Percentiles rank a stretch among this genome's conserved stretches.
These are phyloP conservation scores for Hypoxylon sp. DNA, from an alignment of 2,329 filamentous ascomycete genomes.

Conservation along the genomic window DNA sequence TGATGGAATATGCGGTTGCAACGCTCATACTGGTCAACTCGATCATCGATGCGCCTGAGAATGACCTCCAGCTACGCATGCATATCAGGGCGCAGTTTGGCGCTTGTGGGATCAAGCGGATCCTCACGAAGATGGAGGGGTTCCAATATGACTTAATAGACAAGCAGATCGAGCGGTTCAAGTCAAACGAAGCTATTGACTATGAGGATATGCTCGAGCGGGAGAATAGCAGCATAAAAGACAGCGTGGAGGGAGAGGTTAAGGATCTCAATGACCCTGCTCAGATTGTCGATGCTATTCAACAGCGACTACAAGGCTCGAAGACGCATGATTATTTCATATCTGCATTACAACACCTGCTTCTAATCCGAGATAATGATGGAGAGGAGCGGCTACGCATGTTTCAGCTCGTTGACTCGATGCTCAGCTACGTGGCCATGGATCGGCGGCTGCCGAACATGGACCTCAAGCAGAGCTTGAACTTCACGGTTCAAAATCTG, in stretches of 20 bases:
- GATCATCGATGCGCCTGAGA: constrained; percentile 89
- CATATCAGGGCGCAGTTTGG: constrained; percentile 97
- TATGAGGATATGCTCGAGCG: constrained; percentile 96
- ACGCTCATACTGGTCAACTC: constrained; percentile 96
- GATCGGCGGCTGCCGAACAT: constrained; percentile 93
- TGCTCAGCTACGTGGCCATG: constrained; percentile 99
- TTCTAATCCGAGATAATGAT: constrained; percentile 90
- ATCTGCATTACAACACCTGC: constrained; percentile 91
- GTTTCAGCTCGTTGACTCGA: constrained; percentile 98
- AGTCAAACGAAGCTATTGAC: constrained; percentile 94
- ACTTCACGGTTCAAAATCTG: constrained; percentile 95
- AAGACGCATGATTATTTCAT: constrained; percentile 95
- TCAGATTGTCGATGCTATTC: constrained; percentile 94
- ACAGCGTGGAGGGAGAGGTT: constrained; percentile 83
- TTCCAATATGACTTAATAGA: constrained; percentile 99
- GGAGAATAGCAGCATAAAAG: constrained; percentile 89
- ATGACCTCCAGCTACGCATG: constrained; percentile 88
- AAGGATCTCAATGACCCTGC: constrained; percentile 92
- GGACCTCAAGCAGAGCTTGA: constrained; percentile 96
- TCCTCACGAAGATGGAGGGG: constrained; percentile 94
- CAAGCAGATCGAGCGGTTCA: constrained; percentile 95
- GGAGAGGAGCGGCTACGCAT: constrained; percentile 91
- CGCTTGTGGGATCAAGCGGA: constrained; percentile 92
- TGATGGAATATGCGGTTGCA: constrained; percentile 98
- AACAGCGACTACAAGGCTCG: constrained; percentile 81